phyloP scores from a whole-genome alignment of 768 basidiomycete genomes.

The Favolaschia claudopus region DNA sequence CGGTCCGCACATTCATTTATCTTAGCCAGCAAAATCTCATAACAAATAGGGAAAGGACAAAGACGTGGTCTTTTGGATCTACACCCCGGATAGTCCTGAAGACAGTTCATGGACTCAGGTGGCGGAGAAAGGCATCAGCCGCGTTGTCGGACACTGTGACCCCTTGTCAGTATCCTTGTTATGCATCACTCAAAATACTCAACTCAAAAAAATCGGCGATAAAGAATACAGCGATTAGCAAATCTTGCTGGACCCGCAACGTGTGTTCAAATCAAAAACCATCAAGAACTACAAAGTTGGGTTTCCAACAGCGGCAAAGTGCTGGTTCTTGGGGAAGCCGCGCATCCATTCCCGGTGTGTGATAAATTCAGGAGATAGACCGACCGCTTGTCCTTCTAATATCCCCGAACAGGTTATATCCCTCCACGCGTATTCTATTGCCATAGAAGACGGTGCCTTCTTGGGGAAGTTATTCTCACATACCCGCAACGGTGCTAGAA shows the following conservation, averaged over 20 bases:
- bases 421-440: slow-evolving; percentile 3
- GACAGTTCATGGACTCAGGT: background rate
- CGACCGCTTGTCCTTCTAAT: too few species aligned
- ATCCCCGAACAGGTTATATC: background rate
- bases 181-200: background rate
- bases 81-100: background rate
- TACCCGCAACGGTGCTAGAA: background rate
- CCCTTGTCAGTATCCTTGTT: background rate
- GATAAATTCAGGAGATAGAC: too few species aligned
- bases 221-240: background rate
- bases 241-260: slow-evolving; percentile 4
- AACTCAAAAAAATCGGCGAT: background rate
- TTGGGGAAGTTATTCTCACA: slow-evolving; percentile 9
- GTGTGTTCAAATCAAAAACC: background rate
- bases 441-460: slow-evolving; percentile 10
- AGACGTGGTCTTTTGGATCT: background rate
- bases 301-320: background rate
- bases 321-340: background rate
- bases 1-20: too few species aligned
- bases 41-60: background rate
- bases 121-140: background rate
- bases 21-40: too few species aligned
- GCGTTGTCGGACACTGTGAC: background rate
- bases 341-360: background rate
- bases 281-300: background rate